Evolutionary conservation across 2,329 filamentous ascomycete species (phyloP), one percentile per base, ranked within the genome.

Genomic region (Pseudogymnoascus sp.): DNA sequence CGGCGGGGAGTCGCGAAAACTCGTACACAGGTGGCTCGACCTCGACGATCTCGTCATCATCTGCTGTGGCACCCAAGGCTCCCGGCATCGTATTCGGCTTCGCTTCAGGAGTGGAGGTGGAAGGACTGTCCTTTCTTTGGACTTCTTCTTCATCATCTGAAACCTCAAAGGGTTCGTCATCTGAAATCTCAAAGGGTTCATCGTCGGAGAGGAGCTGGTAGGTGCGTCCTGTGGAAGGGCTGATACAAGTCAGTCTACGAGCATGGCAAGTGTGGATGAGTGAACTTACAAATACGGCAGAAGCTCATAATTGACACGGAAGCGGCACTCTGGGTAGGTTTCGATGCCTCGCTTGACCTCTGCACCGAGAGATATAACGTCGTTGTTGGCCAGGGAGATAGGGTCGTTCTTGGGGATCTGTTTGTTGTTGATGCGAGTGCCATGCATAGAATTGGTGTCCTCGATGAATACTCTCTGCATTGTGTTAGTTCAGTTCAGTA

Each of bases 401-500:
- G 69, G 68, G 31, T 70, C 64, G 11, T 74, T 65, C 10, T 65
- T 68, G n/a, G 66, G 64, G 25, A 85, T 70, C 41, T 75, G 77
- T 41, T 67, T 69, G 37, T 78, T 77, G 68, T 86, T 84, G 60
- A 87, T 67, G 65, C 74, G 79, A 16, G 85, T 88, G 31, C 85
- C 85, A 71, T 88, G 85, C 79, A 86, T 85, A 7, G 85, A 87
- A 36, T 78, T 79, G 16, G 76, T 75, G 69, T 88, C 85, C 65
- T 74, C 76, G 65, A 88, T 76, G 62, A 76, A 79, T 54, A 85
- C 73, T 57, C 70, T 78, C 71, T 68, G 62, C 11, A 63, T 39
- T 3, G 45, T 62, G 54, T 75, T 51, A 75, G 71, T 74, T 65
- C 73, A 68, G 36, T 48, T 54, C 60, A 41, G 43, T 11, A 62